Base-by-base conservation (phyloP, 1,284 basidiomycete species). In the Apiotrichum siamense region DNA sequence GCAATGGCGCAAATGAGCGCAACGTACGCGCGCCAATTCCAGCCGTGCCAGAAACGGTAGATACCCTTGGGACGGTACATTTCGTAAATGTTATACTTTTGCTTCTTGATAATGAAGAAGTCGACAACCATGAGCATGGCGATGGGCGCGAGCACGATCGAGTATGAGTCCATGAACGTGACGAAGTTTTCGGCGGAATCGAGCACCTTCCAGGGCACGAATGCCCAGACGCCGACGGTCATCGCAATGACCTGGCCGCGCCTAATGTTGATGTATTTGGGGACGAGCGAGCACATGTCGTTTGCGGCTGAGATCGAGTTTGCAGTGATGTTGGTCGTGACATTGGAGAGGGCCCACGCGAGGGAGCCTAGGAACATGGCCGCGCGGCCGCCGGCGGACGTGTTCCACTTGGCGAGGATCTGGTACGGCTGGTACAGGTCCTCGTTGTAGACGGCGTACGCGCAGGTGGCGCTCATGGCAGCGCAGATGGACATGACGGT, bases 311-410 rank as follows among this genome's bases (percentile, higher is more conserved):
- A 84, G 52, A 88, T 75, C 36, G 82, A 84, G 71, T 88, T 78
- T 53, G 71, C 68, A 24, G 68, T 75, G 55, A 87, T 83, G 65
- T 87, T 88, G 45, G 84, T 83, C 21, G 85, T 85, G 44, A 87
- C 75, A 17, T 83, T 84, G 17, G 83, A 80, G 25, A 88, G 69
- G 10, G 79, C 75, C 70, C 86, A 88, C 23, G 79, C 76, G 65
- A 86, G 80, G 0, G 83, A 76, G 0, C 81, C 82, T 63, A 89
- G 86, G 77, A 89, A 89, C 35, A 84, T 82, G 1, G 85, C 86
- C 0, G 85, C 81, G 33, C 87, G 81, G 4, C 68, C 67, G 21
- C 66, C 66, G 7, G 59, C 49, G 11, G 63, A 64, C 63, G 85
- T 86, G 59, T 85, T 81, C 83, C 83, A 86, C 42, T 76, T 76